Conservation (phyloP, 345 rosid genomes). For the Linum trigynum region DNA sequence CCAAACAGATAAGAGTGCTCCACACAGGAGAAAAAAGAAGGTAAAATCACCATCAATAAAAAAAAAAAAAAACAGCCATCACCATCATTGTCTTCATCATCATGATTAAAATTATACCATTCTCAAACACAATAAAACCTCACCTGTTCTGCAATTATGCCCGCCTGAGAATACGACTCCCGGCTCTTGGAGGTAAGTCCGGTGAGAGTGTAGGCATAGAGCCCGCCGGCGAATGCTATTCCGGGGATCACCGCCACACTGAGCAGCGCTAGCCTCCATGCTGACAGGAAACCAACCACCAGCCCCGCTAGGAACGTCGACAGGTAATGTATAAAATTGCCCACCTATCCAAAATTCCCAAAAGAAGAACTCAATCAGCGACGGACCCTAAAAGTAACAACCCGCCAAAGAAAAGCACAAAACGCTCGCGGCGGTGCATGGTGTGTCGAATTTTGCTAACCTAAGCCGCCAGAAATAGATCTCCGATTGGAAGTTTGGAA, state of each 20-base stretch:
- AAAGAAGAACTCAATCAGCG: neutral
- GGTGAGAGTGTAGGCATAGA: constrained; percentile 92
- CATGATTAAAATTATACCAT: no score
- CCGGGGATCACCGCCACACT: constrained; percentile 98
- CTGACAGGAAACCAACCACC: constrained; percentile 97
- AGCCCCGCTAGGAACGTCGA: constrained; percentile 97
- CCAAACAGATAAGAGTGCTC: neutral
- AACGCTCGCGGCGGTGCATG: constrained; percentile 21
- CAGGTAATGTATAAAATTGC: constrained; percentile 89
- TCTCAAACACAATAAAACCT: constrained; percentile 6
- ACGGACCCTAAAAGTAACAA: neutral
- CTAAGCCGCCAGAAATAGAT: constrained; percentile 27
- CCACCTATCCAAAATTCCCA: constrained; percentile 48
- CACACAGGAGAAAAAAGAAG: neutral
- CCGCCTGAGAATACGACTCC: constrained; percentile 93
- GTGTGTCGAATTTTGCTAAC: constrained; percentile 30
- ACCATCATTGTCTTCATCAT: neutral
- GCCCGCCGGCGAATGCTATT: constrained; percentile 97
- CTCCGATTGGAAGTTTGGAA: constrained; percentile 10
- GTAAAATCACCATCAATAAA: neutral
- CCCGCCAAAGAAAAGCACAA: constrained; percentile 6
- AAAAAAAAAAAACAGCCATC: neutral
- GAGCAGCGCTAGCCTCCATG: constrained; percentile 90
- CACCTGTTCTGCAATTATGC: constrained; percentile 97
- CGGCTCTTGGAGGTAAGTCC: constrained; percentile 98